Evolutionary conservation across 371 early-diverging fungal species (phyloP), one percentile per base, ranked within the genome.

Genomic region (Zopfochytrium polystomum): DNA sequence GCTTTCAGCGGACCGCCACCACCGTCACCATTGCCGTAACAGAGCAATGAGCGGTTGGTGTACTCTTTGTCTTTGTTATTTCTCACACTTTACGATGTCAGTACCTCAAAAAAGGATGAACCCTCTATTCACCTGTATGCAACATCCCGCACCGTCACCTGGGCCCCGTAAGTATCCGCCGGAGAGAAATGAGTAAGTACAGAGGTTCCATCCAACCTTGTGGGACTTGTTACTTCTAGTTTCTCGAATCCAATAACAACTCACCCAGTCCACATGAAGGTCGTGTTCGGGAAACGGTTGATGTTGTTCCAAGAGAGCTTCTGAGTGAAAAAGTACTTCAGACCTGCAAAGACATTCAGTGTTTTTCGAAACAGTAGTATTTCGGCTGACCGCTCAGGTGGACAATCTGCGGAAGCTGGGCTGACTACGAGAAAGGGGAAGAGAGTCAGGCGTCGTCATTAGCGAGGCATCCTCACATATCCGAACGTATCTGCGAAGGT

Each of bases 231-330:
- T 5, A 30, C 9, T n/a, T 18, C 11, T 11, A 47, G 7, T 9
- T 47, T 47, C 6, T 6, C 22, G 47, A 25, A 29, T 44, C 22
- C 29, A 22, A 23, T 20, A 42, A 7, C 11, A 7, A 79, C 72
- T 90, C 91, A 91, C 44, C 79, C 80, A 0, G 64, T 70, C 80
- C 80, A 82, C 71, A 77, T 82, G 72, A 98, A 98, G 0, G 96
- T 93, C 0, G 94, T 90, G 57, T 95, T 81, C 6, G 97, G 98
- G 71, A 98, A 96, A 82, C 87, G 91, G 83, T 98, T 98, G 73
- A 98, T 94, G 63, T 92, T 94, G 75, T 98, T 98, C 98, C 95
- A 96, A 2, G 93, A 92, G 15, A 98, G 75, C 72, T 98, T 98
- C 66, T 98, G 98, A 2, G 98, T 98, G 70, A 96, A 95, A 60